These are phyloP conservation scores for Trichothecium sympodiale DNA, from an alignment of 2,329 filamentous ascomycete species.

Conservation along the genomic window DNA sequence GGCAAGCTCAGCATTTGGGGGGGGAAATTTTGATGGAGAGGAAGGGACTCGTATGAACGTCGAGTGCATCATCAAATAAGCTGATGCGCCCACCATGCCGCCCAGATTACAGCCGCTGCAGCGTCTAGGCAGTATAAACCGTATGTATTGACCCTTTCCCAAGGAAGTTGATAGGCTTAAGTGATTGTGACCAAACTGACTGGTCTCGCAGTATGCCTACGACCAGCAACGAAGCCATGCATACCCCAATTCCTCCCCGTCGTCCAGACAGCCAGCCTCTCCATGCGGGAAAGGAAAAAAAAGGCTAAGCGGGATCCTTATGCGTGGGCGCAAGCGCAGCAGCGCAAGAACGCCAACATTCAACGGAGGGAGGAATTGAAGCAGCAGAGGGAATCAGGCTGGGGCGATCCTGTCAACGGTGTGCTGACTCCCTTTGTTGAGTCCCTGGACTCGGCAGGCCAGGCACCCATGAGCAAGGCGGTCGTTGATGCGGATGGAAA, in stretches of 20 bases:
- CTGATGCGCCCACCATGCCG: slow-evolving; percentile 42
- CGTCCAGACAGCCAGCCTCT: slow-evolving; percentile 53
- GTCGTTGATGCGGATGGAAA: slow-evolving; percentile 30
- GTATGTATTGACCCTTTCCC: slow-evolving; percentile 34
- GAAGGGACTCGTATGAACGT: not conserved
- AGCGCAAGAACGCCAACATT: slow-evolving; percentile 74
- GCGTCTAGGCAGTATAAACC: slow-evolving; percentile 46
- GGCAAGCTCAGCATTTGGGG: slow-evolving; percentile 3
- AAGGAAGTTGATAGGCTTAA: not conserved
- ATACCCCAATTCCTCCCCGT: slow-evolving; percentile 44
- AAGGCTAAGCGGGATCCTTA: slow-evolving; percentile 70
- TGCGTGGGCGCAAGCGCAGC: slow-evolving; percentile 66
- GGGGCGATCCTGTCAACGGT: slow-evolving; percentile 63
- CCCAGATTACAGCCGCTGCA: slow-evolving; percentile 52
- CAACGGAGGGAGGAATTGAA: slow-evolving; percentile 61
- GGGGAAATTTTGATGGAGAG: slow-evolving; percentile 7
- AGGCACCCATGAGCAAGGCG: slow-evolving; percentile 25
- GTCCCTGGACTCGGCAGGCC: slow-evolving; percentile 60
- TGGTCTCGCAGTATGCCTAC: slow-evolving; percentile 42
- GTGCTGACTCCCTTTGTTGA: slow-evolving; percentile 71
- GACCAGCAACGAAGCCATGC: slow-evolving; percentile 35
- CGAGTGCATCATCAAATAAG: not conserved
- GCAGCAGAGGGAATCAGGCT: slow-evolving; percentile 29
- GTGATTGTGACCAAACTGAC: slow-evolving; percentile 11
- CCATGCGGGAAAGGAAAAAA: slow-evolving; percentile 51